phyloP scores from a whole-genome alignment of 352 stramenopile species.

The Thalassiosira mediterranea region DNA sequence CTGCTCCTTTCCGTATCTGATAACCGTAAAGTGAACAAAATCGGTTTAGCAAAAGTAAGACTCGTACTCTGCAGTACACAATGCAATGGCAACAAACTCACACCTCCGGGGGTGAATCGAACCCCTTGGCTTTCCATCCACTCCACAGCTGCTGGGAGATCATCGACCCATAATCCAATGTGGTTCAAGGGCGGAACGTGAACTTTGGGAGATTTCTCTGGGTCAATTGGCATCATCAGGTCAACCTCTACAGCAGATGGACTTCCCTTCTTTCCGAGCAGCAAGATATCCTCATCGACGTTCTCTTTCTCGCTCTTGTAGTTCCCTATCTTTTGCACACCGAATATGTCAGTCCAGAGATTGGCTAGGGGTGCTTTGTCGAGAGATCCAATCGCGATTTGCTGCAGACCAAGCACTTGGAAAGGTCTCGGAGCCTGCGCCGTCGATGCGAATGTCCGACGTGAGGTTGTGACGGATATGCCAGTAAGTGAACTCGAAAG shows the following conservation, averaged over 20 bases:
- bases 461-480: not conserved
- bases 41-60: too few species aligned
- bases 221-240: slow-evolving; percentile 97
- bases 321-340: slow-evolving; percentile 11
- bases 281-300: slow-evolving; percentile 97
- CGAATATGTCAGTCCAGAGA: slow-evolving; percentile 70
- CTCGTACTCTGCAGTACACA: too few species aligned
- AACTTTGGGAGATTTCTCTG: slow-evolving; percentile 91
- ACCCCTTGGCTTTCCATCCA: slow-evolving; percentile 90
- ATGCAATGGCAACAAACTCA: too few species aligned
- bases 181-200: slow-evolving; percentile 97
- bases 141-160: slow-evolving; percentile 90
- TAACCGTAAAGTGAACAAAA: too few species aligned
- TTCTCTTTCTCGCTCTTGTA: slow-evolving; percentile 92
- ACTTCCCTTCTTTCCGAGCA: slow-evolving; percentile 86
- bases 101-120: slow-evolving; percentile 95
- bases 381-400: slow-evolving; percentile 93
- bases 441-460: not conserved
- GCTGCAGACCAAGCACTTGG: slow-evolving; percentile 95
- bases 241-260: slow-evolving; percentile 95
- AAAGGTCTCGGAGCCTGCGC: slow-evolving; percentile 83
- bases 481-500: slow-evolving; percentile 1
- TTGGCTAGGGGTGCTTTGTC: slow-evolving; percentile 88
- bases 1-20: slow-evolving; percentile 96
- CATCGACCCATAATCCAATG: slow-evolving; percentile 97